These are phyloP conservation scores for Chytriomyces hyalinus DNA, from an alignment of 192 early-diverging fungal species.

Conservation along the genomic window DNA sequence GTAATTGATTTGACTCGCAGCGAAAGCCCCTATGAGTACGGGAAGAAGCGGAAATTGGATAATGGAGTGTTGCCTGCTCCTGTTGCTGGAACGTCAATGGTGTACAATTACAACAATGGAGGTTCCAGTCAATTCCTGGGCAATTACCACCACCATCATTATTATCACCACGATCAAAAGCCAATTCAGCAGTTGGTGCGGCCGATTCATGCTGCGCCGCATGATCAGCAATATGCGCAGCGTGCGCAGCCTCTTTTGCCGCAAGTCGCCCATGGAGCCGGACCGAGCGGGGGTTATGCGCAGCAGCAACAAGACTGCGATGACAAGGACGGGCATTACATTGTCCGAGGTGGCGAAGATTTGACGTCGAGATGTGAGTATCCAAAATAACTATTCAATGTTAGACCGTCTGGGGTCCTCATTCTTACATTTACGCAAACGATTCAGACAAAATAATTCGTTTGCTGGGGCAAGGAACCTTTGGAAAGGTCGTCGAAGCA, in stretches of 20 bases:
- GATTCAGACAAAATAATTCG: slow-evolving; percentile 77
- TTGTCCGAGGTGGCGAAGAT: slow-evolving; percentile 74
- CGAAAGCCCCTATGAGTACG: neutral
- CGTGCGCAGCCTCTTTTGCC: neutral
- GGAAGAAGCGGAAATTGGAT: neutral
- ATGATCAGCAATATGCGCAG: neutral
- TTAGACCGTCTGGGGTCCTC: neutral
- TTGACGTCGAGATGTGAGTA: slow-evolving; percentile 78
- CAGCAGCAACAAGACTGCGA: slow-evolving; percentile 58
- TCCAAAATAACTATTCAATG: neutral
- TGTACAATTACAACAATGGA: neutral
- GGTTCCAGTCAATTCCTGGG: neutral
- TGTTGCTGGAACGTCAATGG: neutral
- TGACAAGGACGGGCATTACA: slow-evolving; percentile 93
- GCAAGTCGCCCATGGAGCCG: neutral
- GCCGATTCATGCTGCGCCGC: neutral
- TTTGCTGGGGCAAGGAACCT: slow-evolving; percentile 94
- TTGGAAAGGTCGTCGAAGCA: slow-evolving; percentile 95
- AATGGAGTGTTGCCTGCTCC: neutral
- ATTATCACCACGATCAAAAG: neutral
- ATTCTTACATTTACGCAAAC: neutral
- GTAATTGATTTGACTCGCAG: slow-evolving; percentile 28
- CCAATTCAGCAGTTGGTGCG: neutral
- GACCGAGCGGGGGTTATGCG: neutral
- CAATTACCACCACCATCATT: neutral